A percentile compares a stretch with the other conserved stretches of the same genome.
phyloP scores from a whole-genome alignment of 2,329 filamentous ascomycete genomes.

The Xylariaceae sp. region DNA sequence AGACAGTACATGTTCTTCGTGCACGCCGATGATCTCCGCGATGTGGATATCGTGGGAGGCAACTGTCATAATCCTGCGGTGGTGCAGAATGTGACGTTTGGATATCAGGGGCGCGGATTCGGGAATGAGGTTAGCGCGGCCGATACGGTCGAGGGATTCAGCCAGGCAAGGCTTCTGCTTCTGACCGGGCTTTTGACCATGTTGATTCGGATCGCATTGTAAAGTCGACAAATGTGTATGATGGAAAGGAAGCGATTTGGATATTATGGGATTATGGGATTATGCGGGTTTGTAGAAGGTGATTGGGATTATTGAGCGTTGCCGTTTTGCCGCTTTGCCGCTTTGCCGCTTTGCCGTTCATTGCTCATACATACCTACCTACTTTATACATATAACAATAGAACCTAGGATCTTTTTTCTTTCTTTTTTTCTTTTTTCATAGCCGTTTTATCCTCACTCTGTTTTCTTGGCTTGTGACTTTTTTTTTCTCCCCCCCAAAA shows the following conservation, averaged over 20 bases:
- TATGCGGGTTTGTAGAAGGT: no score
- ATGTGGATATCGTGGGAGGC: constrained; percentile 61
- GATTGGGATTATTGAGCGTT: no score
- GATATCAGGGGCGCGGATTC: constrained; percentile 51
- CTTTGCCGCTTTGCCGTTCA: no score
- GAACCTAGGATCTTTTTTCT: no score
- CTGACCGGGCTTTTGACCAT: constrained; percentile 9
- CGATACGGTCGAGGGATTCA: constrained; percentile 5
- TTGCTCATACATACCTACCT: not conserved
- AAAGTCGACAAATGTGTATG: not conserved
- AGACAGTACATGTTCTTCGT: constrained; percentile 75
- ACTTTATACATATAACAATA: no score
- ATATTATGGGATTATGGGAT: not conserved
- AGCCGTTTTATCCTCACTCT: no score
- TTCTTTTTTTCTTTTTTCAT: no score
- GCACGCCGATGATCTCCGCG: constrained; percentile 60
- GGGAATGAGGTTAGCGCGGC: constrained; percentile 34
- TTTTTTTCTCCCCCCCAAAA: no score
- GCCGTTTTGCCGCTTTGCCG: no score
- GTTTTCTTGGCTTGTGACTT: no score
- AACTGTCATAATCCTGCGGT: constrained; percentile 62
- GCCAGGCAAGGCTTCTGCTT: constrained; percentile 12
- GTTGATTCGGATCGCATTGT: constrained; percentile 3
- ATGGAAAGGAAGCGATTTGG: not conserved
- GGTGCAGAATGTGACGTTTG: constrained; percentile 66